Evolutionary conservation across 1,284 basidiomycete genomes (phyloP), one percentile per base, ranked within the genome.

Genomic region (Cystobasidiaceae sp.): DNA sequence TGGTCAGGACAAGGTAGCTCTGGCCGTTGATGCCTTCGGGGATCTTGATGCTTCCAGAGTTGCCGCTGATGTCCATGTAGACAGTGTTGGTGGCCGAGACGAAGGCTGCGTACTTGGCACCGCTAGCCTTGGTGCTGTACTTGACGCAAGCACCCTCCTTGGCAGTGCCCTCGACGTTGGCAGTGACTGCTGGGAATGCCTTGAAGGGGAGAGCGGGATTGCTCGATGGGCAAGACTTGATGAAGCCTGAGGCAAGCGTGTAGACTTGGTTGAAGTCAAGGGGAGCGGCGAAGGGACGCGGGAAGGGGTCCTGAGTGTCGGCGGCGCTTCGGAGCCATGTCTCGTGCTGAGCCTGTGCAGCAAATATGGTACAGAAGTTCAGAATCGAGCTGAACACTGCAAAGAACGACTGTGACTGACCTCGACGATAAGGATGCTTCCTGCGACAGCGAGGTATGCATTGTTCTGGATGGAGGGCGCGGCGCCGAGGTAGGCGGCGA

Each of bases 191-290:
- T 13, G 78, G 80, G 77, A 78, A 81, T 28, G 78, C 77, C 65
- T 71, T 75, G 67, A 78, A 77, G 62, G 76, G 51, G 0, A 82
- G 78, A 1, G 76, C 69, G 1, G 79, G 75, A 72, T 83, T 83
- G 56, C 76, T 71, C 1, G 71, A 57, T 0, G 85, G 85, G 77
- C 84, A 86, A 6, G 56, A 66, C 44, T 68, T 76, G 75, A 80
- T 78, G 66, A 80, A 75, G 4, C 74, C 71, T 0, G 79, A 75
- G 51, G 75, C 77, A 17, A 76, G 71, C 21, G 77, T 75, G 71
- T 75, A 52, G 17, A 72, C 67, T 45, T 65, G 44, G 21, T 58
- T 23, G 27, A 71, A 70, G 41, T 61, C 61, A 3, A 67, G 69
- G 3, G 69, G 69, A 4, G 70, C 70, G 45, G 69, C 65, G 39